Base-by-base conservation (phyloP, 2,329 filamentous ascomycete species). In the Calonectria pseudoreteaudii region DNA sequence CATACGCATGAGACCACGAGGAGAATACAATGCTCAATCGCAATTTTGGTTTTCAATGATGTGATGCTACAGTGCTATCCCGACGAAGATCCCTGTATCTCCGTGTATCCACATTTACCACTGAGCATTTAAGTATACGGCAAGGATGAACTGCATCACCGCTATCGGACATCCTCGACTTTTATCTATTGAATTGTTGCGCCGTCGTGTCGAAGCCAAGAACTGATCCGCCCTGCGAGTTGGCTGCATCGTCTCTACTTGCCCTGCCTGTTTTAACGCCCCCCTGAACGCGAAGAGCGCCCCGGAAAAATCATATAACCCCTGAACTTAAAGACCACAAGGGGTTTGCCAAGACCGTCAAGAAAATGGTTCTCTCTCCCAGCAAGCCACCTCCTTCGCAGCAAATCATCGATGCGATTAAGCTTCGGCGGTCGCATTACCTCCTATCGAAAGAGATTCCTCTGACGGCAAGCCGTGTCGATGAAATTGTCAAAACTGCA, bases 361-460 rank as follows among this genome's bases (percentile, higher is more conserved):
- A 38, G n/a, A 60, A n/a, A 5, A 65, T 65, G 60, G 60, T 65
- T 34, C 60, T 65, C 3, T 65, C 60, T 47, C 60, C 38, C 7
- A 65, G 41, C 3, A 47, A 18, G n/a, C 36, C 60, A 14, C 28
- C 60, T 16, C 23, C 38, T 4, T 65, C 60, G 23, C 60, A 65
- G 20, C 38, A 28, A 23, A 65, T 65, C 6, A 65, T 65, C 10
- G 60, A 65, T 65, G 60, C 38, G 10, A 65, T 65, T 20, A 65
- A 65, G 26, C 60, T 65, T 28, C 60, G 60, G 10, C 38, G 60
- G 26, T 65, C 60, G 26, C 60, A 65, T 65, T 65, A 65, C 28
- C 60, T 65, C 26, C 60, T 65, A 3, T 65, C 60, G 13, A 65
- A 65, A 26, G 38, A 65, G 5, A 11, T 65, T 65, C 38, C 60